phyloP scores from a whole-genome alignment of 164 flowering plant genomes.

The Berberis thunbergii region DNA sequence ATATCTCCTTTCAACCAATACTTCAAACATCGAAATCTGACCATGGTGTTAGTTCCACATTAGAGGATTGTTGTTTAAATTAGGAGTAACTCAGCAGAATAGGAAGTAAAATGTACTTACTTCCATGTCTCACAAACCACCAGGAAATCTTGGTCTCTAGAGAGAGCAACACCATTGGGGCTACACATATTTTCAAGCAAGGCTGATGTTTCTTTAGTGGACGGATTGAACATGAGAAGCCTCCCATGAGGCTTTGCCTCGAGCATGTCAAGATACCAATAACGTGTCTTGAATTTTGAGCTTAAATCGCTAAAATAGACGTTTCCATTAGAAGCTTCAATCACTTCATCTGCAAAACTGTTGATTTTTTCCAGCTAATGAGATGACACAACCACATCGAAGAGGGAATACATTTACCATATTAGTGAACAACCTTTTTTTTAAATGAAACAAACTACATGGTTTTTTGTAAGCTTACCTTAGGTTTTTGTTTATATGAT shows the following conservation, averaged over 20 bases:
- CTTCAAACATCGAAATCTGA: slow-evolving; percentile 3
- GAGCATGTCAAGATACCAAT: slow-evolving; percentile 44
- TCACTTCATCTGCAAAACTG: slow-evolving; percentile 68
- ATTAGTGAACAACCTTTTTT: too few species aligned
- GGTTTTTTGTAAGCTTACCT: too few species aligned
- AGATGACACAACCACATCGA: not conserved
- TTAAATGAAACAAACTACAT: too few species aligned
- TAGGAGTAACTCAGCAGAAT: not conserved
- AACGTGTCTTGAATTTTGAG: slow-evolving; percentile 43
- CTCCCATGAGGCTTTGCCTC: slow-evolving; percentile 77
- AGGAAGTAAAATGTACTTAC: slow-evolving; percentile 17
- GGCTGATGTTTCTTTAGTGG: slow-evolving; percentile 28
- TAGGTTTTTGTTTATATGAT: too few species aligned
- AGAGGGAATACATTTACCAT: too few species aligned
- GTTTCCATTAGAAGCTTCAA: slow-evolving; percentile 52
- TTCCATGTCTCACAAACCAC: slow-evolving; percentile 65
- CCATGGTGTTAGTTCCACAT: too few species aligned
- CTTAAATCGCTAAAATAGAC: slow-evolving; percentile 58
- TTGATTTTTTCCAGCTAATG: not conserved
- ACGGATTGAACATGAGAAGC: slow-evolving; percentile 50
- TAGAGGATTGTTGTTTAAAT: too few species aligned
- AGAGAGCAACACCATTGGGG: slow-evolving; percentile 78
- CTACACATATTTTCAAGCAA: slow-evolving; percentile 36
- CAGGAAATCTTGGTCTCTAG: slow-evolving; percentile 42
- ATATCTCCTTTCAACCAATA: slow-evolving; percentile 1